phyloP scores from a whole-genome alignment of 2,329 filamentous ascomycete genomes.

The Fusarium lyarnte region DNA sequence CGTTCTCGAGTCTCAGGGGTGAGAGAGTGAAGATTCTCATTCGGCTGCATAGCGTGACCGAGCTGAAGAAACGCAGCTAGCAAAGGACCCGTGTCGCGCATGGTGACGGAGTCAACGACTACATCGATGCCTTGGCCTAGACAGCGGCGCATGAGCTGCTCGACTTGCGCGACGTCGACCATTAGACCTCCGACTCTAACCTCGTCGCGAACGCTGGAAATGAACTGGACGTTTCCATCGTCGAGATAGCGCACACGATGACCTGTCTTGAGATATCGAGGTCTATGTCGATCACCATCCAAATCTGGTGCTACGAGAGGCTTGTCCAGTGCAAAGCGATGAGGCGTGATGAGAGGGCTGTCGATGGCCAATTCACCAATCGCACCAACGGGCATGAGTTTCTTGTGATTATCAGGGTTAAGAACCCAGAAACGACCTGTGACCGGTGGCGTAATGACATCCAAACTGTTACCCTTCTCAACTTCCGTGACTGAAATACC shows the following conservation, averaged over 20 bases:
- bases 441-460: conserved; percentile 58
- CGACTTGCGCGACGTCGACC: conserved; percentile 56
- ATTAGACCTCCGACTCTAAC: conserved; percentile 51
- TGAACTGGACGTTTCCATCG: conserved; percentile 59
- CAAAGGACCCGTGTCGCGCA: conserved; percentile 54
- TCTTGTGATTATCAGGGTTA: conserved; percentile 60
- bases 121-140: conserved; percentile 59
- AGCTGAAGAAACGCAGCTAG: conserved; percentile 62
- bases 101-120: conserved; percentile 58
- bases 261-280: conserved; percentile 60
- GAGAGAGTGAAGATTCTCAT: conserved; percentile 52
- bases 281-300: conserved; percentile 20
- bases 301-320: conserved; percentile 40
- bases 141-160: conserved; percentile 58
- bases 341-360: conserved; percentile 52
- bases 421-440: conserved; percentile 62
- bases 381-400: conserved; percentile 62
- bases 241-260: conserved; percentile 61
- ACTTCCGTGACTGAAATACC: conserved; percentile 61
- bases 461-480: conserved; percentile 48
- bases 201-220: conserved; percentile 56
- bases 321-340: conserved; percentile 47
- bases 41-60: conserved; percentile 50
- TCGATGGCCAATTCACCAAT: conserved; percentile 70
- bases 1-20: conserved; percentile 54